phyloP scores from a whole-genome alignment of 495 filamentous ascomycete genomes.

The Trichoderma asperelloides region DNA sequence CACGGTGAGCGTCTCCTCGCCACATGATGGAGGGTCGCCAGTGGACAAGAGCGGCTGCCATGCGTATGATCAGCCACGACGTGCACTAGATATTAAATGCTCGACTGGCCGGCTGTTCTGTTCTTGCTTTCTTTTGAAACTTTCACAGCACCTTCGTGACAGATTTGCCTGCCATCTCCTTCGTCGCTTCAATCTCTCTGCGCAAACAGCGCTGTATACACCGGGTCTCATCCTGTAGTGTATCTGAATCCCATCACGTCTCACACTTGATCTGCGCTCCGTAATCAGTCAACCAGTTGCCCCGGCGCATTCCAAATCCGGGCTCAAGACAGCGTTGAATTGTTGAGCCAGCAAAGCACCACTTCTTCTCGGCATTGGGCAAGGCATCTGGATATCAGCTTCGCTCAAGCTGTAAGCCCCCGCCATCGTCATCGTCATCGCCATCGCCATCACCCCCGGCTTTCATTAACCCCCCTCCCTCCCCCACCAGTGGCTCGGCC shows the following conservation, averaged over 20 bases:
- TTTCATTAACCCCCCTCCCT: background rate
- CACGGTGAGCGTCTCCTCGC: background rate
- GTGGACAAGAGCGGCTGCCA: slow-evolving; percentile 5
- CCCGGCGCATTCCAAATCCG: background rate
- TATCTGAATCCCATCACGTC: background rate
- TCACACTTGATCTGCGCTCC: background rate
- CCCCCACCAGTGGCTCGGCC: background rate
- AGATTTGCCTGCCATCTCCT: background rate
- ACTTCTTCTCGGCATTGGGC: background rate
- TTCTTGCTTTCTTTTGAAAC: background rate
- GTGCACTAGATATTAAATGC: background rate
- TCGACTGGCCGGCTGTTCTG: background rate
- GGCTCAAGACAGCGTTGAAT: background rate
- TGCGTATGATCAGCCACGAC: background rate
- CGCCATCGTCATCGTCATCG: background rate
- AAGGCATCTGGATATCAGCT: background rate
- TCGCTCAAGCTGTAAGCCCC: background rate
- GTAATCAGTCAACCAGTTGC: background rate
- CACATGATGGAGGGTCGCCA: slow-evolving; percentile 8
- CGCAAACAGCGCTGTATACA: background rate
- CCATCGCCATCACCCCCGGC: background rate
- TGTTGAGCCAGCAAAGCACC: background rate
- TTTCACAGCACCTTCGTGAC: background rate
- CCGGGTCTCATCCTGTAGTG: background rate
- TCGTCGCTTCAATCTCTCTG: background rate